Conservation (phyloP, 2,329 filamentous ascomycete species). For the Talaromyces albobiverticillius region DNA sequence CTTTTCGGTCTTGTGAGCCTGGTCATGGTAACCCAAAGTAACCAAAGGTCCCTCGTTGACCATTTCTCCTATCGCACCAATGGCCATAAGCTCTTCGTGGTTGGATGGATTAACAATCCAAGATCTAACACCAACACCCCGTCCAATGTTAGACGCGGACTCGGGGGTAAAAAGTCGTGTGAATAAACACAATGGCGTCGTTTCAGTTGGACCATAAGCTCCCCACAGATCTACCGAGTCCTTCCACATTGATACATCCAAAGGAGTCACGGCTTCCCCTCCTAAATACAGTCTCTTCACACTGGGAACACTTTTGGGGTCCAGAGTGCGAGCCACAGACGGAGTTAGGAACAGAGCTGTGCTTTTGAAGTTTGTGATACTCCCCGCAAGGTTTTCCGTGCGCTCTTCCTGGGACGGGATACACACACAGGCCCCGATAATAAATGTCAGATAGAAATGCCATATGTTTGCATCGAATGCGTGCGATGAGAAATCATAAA, state of each 20-base stretch:
- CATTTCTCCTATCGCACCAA: constrained; percentile 42
- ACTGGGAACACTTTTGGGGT: constrained; percentile 21
- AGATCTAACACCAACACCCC: constrained; percentile 19
- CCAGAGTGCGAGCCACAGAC: constrained; percentile 51
- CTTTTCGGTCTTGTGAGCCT: constrained; percentile 21
- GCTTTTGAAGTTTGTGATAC: constrained; percentile 50
- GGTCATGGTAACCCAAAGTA: constrained; percentile 26
- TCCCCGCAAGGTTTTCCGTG: constrained; percentile 16
- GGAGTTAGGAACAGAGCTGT: constrained; percentile 60
- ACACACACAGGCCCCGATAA: constrained; percentile 1
- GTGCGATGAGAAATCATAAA: constrained; percentile 52
- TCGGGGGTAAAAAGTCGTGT: too few relatives aligned
- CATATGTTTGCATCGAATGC: constrained; percentile 38
- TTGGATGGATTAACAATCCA: constrained; percentile 49
- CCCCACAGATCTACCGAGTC: constrained; percentile 22
- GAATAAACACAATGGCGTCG: too few relatives aligned
- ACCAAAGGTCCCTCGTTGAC: constrained; percentile 37
- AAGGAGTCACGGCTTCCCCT: constrained; percentile 40
- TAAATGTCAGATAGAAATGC: neutral
- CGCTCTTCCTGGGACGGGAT: constrained; percentile 49
- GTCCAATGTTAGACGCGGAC: too few relatives aligned
- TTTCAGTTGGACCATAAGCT: constrained; percentile 11
- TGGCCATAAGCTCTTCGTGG: constrained; percentile 32
- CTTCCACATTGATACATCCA: constrained; percentile 39
- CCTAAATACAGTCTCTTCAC: constrained; percentile 41